phyloP scores from a whole-genome alignment of 2,329 filamentous ascomycete species.

The Xylogone sp. region DNA sequence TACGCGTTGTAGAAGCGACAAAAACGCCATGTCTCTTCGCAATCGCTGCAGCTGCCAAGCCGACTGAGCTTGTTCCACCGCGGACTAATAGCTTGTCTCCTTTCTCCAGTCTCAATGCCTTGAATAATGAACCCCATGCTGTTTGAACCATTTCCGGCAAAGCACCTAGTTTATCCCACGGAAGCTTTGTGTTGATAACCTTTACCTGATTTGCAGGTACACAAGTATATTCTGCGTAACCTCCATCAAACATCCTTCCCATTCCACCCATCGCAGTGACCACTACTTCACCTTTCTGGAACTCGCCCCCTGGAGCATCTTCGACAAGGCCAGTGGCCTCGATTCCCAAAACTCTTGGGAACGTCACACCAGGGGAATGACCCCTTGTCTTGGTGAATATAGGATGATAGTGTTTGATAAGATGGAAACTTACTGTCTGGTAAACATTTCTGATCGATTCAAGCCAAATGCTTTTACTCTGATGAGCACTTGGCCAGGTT shows the following conservation, averaged over 20 bases:
- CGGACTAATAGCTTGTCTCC: conserved; percentile 43
- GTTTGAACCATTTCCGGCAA: conserved; percentile 48
- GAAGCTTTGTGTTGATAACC: conserved; percentile 29
- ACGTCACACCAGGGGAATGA: conserved; percentile 11
- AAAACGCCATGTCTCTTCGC: conserved; percentile 36
- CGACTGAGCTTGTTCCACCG: conserved; percentile 44
- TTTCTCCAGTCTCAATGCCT: conserved; percentile 31
- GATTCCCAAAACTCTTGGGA: conserved; percentile 20
- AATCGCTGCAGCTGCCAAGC: conserved; percentile 41
- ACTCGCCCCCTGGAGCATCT: conserved; percentile 21
- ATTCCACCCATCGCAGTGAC: conserved; percentile 47
- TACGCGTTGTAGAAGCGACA: conserved; percentile 38
- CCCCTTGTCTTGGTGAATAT: conserved; percentile 4
- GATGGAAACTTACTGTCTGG: conserved; percentile 9
- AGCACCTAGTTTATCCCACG: conserved; percentile 41
- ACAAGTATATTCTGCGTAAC: conserved; percentile 45
- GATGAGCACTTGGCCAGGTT: conserved; percentile 67
- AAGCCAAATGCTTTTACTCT: conserved; percentile 76
- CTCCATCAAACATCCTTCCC: conserved; percentile 42
- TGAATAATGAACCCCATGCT: conserved; percentile 40
- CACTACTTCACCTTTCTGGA: conserved; percentile 36
- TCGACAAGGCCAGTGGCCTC: conserved; percentile 15
- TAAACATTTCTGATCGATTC: conserved; percentile 75
- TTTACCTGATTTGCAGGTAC: conserved; percentile 38
- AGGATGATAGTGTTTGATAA: neutral